Percentiles rank a stretch among this genome's conserved stretches.
Conservation (phyloP, 2,329 filamentous ascomycete genomes). For the Alternaria novae-zelandiae region DNA sequence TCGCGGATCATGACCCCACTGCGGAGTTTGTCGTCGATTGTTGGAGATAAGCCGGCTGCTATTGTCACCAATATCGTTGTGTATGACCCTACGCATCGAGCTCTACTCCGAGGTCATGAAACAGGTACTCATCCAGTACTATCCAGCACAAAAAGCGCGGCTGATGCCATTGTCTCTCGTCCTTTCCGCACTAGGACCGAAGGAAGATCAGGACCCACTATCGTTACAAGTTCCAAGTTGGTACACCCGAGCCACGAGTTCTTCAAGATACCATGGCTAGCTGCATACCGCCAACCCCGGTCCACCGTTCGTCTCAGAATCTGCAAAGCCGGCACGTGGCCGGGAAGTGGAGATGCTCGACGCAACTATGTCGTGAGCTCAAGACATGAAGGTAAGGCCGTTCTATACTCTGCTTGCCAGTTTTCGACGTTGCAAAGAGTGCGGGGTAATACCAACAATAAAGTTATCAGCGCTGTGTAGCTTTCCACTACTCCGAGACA, state of each 20-base stretch:
- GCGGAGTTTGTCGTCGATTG: background rate
- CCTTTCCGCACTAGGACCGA: background rate
- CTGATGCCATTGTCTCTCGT: background rate
- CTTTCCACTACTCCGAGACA: background rate
- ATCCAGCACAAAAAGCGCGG: background rate
- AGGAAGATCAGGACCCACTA: background rate
- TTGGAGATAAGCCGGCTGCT: background rate
- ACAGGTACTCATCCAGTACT: background rate
- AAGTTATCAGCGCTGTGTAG: background rate
- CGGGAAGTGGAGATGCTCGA: background rate
- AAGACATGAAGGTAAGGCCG: conserved; percentile 3
- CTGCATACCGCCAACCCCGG: conserved; percentile 1
- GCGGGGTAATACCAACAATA: conserved; percentile 1
- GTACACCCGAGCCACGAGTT: background rate
- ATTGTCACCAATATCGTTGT: background rate
- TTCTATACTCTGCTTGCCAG: conserved; percentile 15
- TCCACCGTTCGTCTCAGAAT: conserved; percentile 13
- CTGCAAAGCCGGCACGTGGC: background rate
- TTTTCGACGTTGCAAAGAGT: background rate
- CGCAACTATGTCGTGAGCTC: background rate
- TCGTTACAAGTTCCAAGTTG: conserved; percentile 5
- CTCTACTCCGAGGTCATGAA: background rate
- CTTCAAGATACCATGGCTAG: background rate
- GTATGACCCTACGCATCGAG: background rate
- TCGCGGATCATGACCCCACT: background rate